Evolutionary conservation across 768 basidiomycete species (phyloP).

Genomic region (Tricholoma sp.): DNA sequence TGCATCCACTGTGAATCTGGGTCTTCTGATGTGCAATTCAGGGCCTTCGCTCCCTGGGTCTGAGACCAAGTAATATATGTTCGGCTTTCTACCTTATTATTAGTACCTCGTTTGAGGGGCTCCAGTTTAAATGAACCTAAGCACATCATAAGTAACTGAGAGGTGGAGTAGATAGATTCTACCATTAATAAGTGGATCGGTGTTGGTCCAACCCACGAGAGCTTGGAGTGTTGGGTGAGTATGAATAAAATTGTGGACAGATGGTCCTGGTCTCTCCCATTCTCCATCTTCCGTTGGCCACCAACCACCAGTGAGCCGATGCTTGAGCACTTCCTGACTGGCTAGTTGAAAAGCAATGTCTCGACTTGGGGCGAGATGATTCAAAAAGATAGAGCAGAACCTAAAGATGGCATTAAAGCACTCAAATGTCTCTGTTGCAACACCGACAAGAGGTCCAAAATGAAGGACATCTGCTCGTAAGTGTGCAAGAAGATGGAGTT

Average conservation of each 20-base stretch:
- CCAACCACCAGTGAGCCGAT: constrained; percentile 28
- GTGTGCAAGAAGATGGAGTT: constrained; percentile 32
- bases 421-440: constrained; percentile 32
- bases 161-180: background rate
- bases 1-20: constrained; percentile 8
- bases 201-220: constrained; percentile 13
- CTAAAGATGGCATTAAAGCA: constrained; percentile 39
- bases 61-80: constrained; percentile 5
- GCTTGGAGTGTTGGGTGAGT: constrained; percentile 11
- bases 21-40: constrained; percentile 6
- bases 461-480: constrained; percentile 26
- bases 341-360: constrained; percentile 33
- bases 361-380: constrained; percentile 39
- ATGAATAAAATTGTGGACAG: constrained; percentile 14
- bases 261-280: constrained; percentile 12
- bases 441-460: constrained; percentile 31
- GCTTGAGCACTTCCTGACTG: constrained; percentile 24
- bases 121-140: constrained; percentile 7
- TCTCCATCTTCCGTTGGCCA: constrained; percentile 13
- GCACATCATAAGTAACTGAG: background rate
- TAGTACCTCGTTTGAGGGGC: constrained; percentile 4
- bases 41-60: constrained; percentile 10
- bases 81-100: background rate
- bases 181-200: constrained; percentile 3
- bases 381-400: constrained; percentile 33